Evolutionary conservation across 441 rosid species (phyloP).

Genomic region (Erysimum pusillum): DNA sequence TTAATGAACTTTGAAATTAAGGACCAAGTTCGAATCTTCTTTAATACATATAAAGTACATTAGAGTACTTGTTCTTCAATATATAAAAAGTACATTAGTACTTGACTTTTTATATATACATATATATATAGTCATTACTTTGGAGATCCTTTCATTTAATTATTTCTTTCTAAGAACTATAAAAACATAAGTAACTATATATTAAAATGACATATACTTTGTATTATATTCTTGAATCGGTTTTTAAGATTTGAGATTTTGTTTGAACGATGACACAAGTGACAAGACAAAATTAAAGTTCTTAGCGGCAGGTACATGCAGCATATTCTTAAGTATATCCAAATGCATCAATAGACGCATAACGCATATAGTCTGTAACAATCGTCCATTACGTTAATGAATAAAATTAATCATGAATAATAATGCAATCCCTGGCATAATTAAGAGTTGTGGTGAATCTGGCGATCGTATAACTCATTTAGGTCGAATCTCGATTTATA

Average conservation of each 20-base stretch:
- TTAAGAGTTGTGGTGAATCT: not conserved
- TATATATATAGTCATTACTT: not conserved
- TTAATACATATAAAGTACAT: not conserved
- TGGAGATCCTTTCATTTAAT: not conserved
- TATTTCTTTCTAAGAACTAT: not conserved
- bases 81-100: slow-evolving; percentile 7
- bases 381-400: not conserved
- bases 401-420: not conserved
- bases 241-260: slow-evolving; percentile 19
- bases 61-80: not conserved
- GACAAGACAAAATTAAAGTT: not conserved
- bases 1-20: slow-evolving; percentile 21
- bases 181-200: not conserved
- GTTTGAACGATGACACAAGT: not conserved
- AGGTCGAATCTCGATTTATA: not conserved
- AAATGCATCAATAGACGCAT: slow-evolving; percentile 15
- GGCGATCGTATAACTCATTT: not conserved
- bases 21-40: slow-evolving; percentile 4
- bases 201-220: slow-evolving; percentile 3
- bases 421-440: not conserved
- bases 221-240: slow-evolving; percentile 20
- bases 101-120: not conserved
- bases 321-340: slow-evolving; percentile 29
- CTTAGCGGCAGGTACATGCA: not conserved
- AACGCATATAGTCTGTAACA: not conserved